Conservation (phyloP, 306 rosid genomes). For the barrel medic (Medicago truncatula) region DNA sequence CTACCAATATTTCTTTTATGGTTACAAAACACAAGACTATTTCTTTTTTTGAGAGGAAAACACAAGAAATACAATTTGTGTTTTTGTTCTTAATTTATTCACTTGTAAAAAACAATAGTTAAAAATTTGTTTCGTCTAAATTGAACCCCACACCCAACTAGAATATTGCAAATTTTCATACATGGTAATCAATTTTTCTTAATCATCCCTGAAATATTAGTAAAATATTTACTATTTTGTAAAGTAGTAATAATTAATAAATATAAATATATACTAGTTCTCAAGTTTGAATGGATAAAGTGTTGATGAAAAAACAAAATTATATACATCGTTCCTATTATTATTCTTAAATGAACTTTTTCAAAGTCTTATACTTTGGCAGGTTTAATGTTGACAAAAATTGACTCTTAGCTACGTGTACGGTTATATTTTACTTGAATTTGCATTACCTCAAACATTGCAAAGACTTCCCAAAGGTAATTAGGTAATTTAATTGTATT, state of each 20-base stretch:
- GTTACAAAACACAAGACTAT: no score
- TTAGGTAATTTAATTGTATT: constrained; percentile 16
- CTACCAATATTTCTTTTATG: no score
- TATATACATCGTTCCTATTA: not conserved
- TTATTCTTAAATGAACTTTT: constrained; percentile 37
- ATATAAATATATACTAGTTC: not conserved
- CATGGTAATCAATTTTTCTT: no score
- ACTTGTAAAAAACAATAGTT: no score
- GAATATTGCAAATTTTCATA: no score
- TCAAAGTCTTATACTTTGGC: constrained; percentile 18
- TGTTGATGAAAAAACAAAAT: not conserved
- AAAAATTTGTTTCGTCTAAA: no score
- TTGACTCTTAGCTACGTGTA: constrained; percentile 49
- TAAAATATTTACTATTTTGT: no score
- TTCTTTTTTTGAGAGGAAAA: no score
- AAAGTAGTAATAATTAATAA: not conserved
- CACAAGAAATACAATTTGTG: no score
- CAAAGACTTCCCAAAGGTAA: not conserved
- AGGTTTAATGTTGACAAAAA: constrained; percentile 48
- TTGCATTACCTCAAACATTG: constrained; percentile 4
- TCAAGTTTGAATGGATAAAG: constrained; percentile 1
- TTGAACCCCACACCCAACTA: no score
- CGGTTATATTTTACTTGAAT: constrained; percentile 27
- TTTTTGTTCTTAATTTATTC: no score
- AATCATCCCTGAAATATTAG: no score